Conservation (phyloP, 768 basidiomycete genomes). For the Podaxis carcinomalis region DNA sequence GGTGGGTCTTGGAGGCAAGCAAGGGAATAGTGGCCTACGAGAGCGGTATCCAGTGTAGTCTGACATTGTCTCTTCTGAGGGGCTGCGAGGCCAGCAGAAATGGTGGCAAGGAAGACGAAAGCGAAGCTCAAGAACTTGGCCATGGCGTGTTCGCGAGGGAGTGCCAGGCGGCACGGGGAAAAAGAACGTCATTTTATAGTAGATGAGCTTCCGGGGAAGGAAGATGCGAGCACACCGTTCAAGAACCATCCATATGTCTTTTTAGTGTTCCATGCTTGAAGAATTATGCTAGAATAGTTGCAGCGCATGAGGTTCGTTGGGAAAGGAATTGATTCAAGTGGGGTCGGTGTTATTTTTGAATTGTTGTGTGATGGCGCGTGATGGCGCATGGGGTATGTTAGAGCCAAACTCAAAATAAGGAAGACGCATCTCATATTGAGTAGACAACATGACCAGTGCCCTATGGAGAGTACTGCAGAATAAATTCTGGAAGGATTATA, state of each 20-base stretch:
- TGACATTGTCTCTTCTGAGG: conserved; percentile 10
- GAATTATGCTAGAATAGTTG: neutral
- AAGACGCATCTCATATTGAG: no score
- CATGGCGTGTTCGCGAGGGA: neutral
- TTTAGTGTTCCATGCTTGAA: neutral
- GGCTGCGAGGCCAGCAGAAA: neutral
- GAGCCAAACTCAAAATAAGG: neutral
- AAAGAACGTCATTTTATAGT: neutral
- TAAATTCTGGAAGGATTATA: neutral
- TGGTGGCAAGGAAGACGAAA: conserved; percentile 6
- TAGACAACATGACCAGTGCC: no score
- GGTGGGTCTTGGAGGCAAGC: conserved; percentile 13
- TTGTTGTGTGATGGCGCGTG: neutral
- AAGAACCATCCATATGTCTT: neutral
- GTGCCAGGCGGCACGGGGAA: neutral
- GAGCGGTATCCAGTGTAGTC: conserved; percentile 15
- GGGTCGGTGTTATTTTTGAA: neutral
- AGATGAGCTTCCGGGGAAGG: neutral
- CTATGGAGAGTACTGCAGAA: neutral
- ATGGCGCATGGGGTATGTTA: neutral
- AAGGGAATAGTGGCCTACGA: conserved; percentile 13
- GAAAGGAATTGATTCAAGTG: neutral
- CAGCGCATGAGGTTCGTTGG: neutral
- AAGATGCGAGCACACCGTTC: neutral
- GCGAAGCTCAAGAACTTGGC: neutral